phyloP scores from a whole-genome alignment of 768 basidiomycete genomes.

The Lentinula lateritia region DNA sequence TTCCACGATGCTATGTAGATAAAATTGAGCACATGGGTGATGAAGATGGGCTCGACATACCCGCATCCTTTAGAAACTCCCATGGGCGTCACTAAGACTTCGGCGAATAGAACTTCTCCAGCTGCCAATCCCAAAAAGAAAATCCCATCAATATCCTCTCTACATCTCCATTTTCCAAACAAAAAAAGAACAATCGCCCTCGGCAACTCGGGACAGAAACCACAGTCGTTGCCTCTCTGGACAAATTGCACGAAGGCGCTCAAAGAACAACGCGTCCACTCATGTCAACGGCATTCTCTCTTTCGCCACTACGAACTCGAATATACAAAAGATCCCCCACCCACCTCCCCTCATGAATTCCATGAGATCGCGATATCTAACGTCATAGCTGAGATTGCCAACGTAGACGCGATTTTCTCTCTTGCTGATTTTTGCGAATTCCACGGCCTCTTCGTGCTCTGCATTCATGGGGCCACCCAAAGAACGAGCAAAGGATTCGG shows the following conservation, averaged over 20 bases:
- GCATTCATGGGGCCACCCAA: conserved; percentile 89
- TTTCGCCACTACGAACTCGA: conserved; percentile 76
- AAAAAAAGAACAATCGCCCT: conserved; percentile 5
- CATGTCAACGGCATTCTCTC: background rate
- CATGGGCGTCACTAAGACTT: conserved; percentile 94
- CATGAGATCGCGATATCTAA: conserved; percentile 98
- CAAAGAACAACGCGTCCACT: conserved; percentile 15
- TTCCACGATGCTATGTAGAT: conserved; percentile 80
- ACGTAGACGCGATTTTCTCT: conserved; percentile 98
- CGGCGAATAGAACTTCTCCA: conserved; percentile 99
- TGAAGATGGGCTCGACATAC: conserved; percentile 44
- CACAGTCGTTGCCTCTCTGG: background rate
- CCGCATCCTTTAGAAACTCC: conserved; percentile 99
- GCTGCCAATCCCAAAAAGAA: conserved; percentile 91
- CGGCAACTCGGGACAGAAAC: conserved; percentile 6
- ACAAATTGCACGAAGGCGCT: background rate
- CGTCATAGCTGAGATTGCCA: conserved; percentile 97
- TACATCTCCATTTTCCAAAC: conserved; percentile 40
- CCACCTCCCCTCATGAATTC: conserved; percentile 99
- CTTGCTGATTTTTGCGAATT: conserved; percentile 94
- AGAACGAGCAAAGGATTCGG: conserved; percentile 70
- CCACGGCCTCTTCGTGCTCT: conserved; percentile 88
- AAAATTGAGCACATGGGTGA: background rate
- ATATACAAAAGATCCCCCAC: conserved; percentile 74
- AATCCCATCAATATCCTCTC: conserved; percentile 93